phyloP scores from a whole-genome alignment of 139 green algal genomes.

The Astrephomene gubernaculifera region DNA sequence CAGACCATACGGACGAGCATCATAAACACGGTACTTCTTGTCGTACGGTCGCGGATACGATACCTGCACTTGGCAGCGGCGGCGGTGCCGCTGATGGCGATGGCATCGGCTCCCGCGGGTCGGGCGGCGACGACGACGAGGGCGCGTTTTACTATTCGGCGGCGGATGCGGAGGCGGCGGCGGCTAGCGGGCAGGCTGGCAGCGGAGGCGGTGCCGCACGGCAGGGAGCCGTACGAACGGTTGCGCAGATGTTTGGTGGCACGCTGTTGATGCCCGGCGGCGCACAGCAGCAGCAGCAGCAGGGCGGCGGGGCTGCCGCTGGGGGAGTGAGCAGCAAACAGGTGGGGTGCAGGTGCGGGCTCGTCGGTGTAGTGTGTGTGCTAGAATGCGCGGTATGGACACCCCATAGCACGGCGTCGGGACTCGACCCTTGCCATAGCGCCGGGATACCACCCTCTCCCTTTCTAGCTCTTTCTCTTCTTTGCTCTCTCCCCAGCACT shows the following conservation, averaged over 20 bases:
- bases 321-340: too few species aligned
- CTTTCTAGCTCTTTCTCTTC: background rate
- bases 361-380: too few species aligned
- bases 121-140: conserved; percentile 12
- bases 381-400: too few species aligned
- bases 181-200: background rate
- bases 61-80: background rate
- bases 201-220: background rate
- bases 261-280: background rate
- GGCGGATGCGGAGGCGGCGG: conserved; percentile 4
- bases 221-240: background rate
- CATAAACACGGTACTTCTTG: background rate
- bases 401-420: too few species aligned
- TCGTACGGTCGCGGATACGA: conserved; percentile 30
- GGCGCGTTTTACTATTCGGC: conserved; percentile 13
- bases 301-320: too few species aligned
- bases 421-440: too few species aligned
- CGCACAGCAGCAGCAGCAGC: background rate
- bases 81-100: background rate
- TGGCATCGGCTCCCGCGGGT: too few species aligned
- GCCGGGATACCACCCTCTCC: background rate
- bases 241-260: background rate
- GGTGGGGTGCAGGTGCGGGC: too few species aligned
- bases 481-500: background rate
- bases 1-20: conserved; percentile 32